phyloP scores from a whole-genome alignment of 2,329 filamentous ascomycete species.

The Emmonsiellopsis sp. region DNA sequence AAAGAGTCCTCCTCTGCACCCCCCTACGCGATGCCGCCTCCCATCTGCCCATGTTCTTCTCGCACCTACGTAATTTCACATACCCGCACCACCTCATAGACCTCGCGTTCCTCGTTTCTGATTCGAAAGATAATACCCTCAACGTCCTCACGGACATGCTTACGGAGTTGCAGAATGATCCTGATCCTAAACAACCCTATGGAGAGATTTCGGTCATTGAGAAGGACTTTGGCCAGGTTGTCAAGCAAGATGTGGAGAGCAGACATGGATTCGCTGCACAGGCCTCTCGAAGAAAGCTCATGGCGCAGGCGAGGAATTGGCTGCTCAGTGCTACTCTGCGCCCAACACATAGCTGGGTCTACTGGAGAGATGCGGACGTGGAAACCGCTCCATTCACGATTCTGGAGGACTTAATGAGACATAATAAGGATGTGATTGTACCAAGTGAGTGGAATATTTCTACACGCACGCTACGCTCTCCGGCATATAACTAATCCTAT shows the following conservation, averaged over 20 bases:
- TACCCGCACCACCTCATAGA: slow-evolving; percentile 97
- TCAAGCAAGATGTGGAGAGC: slow-evolving; percentile 95
- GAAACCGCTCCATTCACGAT: slow-evolving; percentile 96
- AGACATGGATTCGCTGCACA: slow-evolving; percentile 96
- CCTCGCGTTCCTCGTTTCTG: slow-evolving; percentile 90
- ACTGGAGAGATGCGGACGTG: slow-evolving; percentile 97
- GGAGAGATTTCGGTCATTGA: slow-evolving; percentile 97
- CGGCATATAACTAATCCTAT: slow-evolving; percentile 20
- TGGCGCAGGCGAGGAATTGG: slow-evolving; percentile 98
- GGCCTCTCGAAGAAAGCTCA: slow-evolving; percentile 84
- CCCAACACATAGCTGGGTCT: slow-evolving; percentile 97
- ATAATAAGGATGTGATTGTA: slow-evolving; percentile 98
- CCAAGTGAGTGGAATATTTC: slow-evolving; percentile 63
- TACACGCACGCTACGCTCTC: slow-evolving; percentile 3
- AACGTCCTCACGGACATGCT: slow-evolving; percentile 65
- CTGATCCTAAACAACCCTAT: slow-evolving; percentile 71
- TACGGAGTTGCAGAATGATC: slow-evolving; percentile 67
- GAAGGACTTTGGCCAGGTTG: slow-evolving; percentile 97
- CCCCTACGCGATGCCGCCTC: slow-evolving; percentile 85
- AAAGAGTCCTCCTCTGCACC: slow-evolving; percentile 89
- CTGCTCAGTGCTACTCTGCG: slow-evolving; percentile 83
- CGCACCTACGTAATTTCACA: slow-evolving; percentile 91
- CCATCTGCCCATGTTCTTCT: slow-evolving; percentile 96
- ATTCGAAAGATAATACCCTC: slow-evolving; percentile 89
- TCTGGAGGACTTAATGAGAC: slow-evolving; percentile 92